phyloP scores from a whole-genome alignment of 805 yeast species.

The Scheffersomyces spartinae region DNA sequence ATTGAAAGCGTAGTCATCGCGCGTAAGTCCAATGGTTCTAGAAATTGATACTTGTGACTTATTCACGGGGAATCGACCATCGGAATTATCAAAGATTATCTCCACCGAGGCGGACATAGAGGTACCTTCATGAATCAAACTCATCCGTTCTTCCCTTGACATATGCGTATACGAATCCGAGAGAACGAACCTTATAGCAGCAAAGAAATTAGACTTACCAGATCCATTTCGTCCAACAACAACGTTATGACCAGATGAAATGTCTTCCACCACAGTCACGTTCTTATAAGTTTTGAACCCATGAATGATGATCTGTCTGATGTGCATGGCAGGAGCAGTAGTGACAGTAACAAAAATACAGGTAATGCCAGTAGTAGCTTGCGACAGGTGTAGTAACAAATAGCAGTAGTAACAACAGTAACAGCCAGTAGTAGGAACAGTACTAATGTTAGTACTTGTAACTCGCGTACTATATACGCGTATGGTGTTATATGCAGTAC shows the following conservation, averaged over 20 bases:
- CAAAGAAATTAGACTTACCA: slow-evolving; percentile 91
- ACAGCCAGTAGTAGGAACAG: no score
- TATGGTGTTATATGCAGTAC: no score
- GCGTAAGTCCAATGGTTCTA: slow-evolving; percentile 87
- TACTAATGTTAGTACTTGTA: no score
- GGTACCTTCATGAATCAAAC: slow-evolving; percentile 82
- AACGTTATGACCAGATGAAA: slow-evolving; percentile 78
- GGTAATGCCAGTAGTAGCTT: no score
- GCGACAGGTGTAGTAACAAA: no score
- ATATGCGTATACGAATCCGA: slow-evolving; percentile 83
- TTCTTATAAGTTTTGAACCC: slow-evolving; percentile 92
- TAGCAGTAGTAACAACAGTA: no score
- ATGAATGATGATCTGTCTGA: slow-evolving; percentile 57
- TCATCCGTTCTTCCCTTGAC: slow-evolving; percentile 76
- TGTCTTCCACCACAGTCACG: slow-evolving; percentile 61
- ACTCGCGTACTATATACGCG: no score
- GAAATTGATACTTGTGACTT: slow-evolving; percentile 62
- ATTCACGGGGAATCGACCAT: slow-evolving; percentile 59
- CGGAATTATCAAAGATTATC: slow-evolving; percentile 72
- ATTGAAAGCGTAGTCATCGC: slow-evolving; percentile 83
- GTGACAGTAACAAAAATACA: no score
- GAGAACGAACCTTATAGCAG: slow-evolving; percentile 86
- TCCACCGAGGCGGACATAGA: slow-evolving; percentile 92
- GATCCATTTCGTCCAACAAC: slow-evolving; percentile 89
- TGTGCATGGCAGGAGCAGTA: no score